A percentile compares a stretch with the other conserved stretches of the same genome.
Conservation (phyloP, 2,329 filamentous ascomycete genomes). For the Penicillium sp. region DNA sequence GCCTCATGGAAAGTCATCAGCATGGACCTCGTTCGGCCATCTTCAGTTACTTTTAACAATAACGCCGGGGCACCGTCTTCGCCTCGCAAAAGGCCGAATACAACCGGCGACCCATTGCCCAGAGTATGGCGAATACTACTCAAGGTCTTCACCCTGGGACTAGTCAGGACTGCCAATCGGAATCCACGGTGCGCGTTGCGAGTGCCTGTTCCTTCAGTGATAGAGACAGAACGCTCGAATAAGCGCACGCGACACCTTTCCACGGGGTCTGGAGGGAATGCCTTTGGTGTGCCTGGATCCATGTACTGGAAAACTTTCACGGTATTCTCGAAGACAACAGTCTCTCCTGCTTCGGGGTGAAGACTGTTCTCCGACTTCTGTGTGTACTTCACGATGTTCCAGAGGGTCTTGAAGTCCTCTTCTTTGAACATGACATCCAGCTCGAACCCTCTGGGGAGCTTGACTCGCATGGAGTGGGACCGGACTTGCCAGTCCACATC, state of each 20-base stretch:
- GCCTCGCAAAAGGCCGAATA: slow-evolving; percentile 74
- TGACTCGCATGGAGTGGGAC: slow-evolving; percentile 65
- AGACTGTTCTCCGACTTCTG: slow-evolving; percentile 73
- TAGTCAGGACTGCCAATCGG: slow-evolving; percentile 76
- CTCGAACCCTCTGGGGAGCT: slow-evolving; percentile 74
- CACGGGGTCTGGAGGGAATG: slow-evolving; percentile 75
- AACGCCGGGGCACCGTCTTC: slow-evolving; percentile 71
- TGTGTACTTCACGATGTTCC: slow-evolving; percentile 84
- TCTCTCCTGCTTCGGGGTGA: slow-evolving; percentile 69
- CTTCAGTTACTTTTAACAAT: slow-evolving; percentile 70
- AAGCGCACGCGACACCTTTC: slow-evolving; percentile 71
- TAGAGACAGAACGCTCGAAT: slow-evolving; percentile 70
- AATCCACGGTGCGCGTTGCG: slow-evolving; percentile 77
- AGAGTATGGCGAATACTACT: slow-evolving; percentile 75
- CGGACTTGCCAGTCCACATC: slow-evolving; percentile 79
- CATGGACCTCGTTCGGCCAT: slow-evolving; percentile 68
- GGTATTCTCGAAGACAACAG: slow-evolving; percentile 66
- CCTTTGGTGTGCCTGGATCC: slow-evolving; percentile 69
- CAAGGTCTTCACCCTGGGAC: slow-evolving; percentile 73
- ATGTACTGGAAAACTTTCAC: slow-evolving; percentile 79
- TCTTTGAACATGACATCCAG: slow-evolving; percentile 71
- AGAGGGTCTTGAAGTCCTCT: slow-evolving; percentile 75
- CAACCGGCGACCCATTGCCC: slow-evolving; percentile 65
- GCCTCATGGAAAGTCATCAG: slow-evolving; percentile 74
- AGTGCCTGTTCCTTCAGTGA: slow-evolving; percentile 71